Conservation (phyloP, 108 stramenopile species). For the Craspedostauros australis region DNA sequence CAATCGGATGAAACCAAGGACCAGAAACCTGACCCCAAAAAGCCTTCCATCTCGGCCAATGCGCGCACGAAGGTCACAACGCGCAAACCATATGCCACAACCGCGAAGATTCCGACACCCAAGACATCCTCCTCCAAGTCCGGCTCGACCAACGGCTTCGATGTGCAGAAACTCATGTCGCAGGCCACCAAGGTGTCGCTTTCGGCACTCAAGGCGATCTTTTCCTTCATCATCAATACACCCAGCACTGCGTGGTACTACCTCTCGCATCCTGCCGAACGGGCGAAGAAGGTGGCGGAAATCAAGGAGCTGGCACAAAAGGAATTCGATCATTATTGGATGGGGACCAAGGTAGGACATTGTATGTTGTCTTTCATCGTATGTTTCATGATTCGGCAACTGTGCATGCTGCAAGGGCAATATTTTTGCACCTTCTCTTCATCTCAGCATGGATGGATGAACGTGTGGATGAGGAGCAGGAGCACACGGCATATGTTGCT, state of each 20-base stretch:
- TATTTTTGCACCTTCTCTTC: too few species aligned
- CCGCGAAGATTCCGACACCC: conserved; percentile 36
- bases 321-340: conserved; percentile 91
- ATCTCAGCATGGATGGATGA: too few species aligned
- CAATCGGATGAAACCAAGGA: too few species aligned
- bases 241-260: conserved; percentile 61
- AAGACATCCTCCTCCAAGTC: conserved; percentile 10
- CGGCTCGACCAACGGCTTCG: neutral
- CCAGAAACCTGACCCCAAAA: too few species aligned
- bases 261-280: conserved; percentile 53
- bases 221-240: conserved; percentile 41
- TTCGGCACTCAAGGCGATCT: conserved; percentile 25
- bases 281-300: conserved; percentile 42
- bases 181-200: conserved; percentile 11
- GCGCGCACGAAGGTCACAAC: too few species aligned
- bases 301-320: conserved; percentile 66
- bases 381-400: too few species aligned
- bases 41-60: too few species aligned
- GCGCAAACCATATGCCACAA: too few species aligned
- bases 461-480: too few species aligned
- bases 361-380: too few species aligned
- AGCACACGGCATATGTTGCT: too few species aligned
- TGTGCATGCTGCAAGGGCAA: too few species aligned
- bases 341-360: conserved; percentile 89
- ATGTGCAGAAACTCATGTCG: conserved; percentile 15